Evolutionary conservation across 2,329 filamentous ascomycete species (phyloP).

Genomic region (Trichoderma citrinoviride): DNA sequence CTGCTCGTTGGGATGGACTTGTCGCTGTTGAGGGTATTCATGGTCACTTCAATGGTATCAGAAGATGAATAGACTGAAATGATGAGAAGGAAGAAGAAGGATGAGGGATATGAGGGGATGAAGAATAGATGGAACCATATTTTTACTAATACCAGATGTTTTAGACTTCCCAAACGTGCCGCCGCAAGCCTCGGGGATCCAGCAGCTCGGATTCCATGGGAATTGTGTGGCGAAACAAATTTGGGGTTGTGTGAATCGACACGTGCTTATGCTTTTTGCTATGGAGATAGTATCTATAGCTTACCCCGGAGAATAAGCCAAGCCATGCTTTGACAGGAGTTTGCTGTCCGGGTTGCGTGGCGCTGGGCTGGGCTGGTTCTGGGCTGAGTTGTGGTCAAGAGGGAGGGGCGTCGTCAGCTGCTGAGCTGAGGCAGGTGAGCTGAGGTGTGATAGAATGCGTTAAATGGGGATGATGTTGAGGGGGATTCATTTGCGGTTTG

Average conservation of each 20-base stretch:
- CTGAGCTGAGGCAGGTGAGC: not conserved
- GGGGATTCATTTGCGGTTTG: too few relatives aligned
- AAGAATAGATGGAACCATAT: too few relatives aligned
- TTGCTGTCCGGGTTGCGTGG: not conserved
- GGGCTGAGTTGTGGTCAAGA: not conserved
- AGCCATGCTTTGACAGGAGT: not conserved
- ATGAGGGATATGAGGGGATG: not conserved
- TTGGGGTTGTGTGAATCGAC: not conserved
- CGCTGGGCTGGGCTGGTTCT: not conserved
- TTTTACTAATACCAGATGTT: too few relatives aligned
- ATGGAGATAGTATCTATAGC: not conserved
- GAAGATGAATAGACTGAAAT: not conserved
- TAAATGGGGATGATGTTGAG: not conserved
- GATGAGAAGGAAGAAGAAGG: not conserved
- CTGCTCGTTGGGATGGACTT: not conserved
- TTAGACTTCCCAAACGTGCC: too few relatives aligned
- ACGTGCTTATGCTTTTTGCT: not conserved
- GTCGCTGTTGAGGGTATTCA: not conserved
- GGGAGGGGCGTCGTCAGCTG: conserved; percentile 10
- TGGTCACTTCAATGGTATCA: not conserved
- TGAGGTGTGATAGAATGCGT: not conserved
- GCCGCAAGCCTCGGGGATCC: too few relatives aligned
- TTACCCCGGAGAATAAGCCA: not conserved
- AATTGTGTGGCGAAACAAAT: too few relatives aligned
- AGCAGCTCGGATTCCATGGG: too few relatives aligned